Evolutionary conservation across 495 filamentous ascomycete species (phyloP), one percentile per base, ranked within the genome.

Genomic region (Podospora bellae-mahoneyi): DNA sequence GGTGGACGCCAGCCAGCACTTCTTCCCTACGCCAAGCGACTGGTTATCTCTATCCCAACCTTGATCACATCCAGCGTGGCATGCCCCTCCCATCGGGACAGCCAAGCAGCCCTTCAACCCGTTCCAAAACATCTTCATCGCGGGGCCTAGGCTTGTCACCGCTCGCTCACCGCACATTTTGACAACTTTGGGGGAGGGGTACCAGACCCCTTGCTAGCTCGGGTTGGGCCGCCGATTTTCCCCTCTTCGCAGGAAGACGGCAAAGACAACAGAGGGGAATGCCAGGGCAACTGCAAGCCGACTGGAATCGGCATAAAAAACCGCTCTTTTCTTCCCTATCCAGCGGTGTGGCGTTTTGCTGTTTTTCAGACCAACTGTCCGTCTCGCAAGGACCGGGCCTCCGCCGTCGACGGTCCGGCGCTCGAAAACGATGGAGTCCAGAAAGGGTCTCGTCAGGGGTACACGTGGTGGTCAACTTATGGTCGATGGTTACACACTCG

Each of bases 381-480:
- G 64, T 59, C 20, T 60, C 60, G 64, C 32, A 55, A 66, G 48
- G n/a, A 7, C 68, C 64, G 54, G 64, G 57, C 59, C 68, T 58
- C 64, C 48, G 64, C 64, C 60, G 64, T 66, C 19, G 19, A 61
- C 58, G 57, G 54, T 32, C 26, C 64, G 64, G 20, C 9, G 56
- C 55, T 32, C 23, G 48, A 69, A 56, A 64, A 44, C 20, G 63
- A 20, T 66, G 56, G 13, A 18, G 26, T 63, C 28, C 32, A 61
- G 30, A 68, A 67, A 23, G 23, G 65, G 28, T 27, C 13, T 58
- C 15, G 62, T 65, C 68, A 67, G 54, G 71, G 71, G 68, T 66
- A 73, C 68, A 73, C 71, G 71, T 73, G 71, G 62, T 68, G 26
- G 23, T 53, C 68, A 64, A 58, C 67, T 27, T 59, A 61, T 67